A percentile compares a stretch with the other conserved stretches of the same genome.
Conservation (phyloP, 2,329 filamentous ascomycete species). For the Diaporthe sp. region DNA sequence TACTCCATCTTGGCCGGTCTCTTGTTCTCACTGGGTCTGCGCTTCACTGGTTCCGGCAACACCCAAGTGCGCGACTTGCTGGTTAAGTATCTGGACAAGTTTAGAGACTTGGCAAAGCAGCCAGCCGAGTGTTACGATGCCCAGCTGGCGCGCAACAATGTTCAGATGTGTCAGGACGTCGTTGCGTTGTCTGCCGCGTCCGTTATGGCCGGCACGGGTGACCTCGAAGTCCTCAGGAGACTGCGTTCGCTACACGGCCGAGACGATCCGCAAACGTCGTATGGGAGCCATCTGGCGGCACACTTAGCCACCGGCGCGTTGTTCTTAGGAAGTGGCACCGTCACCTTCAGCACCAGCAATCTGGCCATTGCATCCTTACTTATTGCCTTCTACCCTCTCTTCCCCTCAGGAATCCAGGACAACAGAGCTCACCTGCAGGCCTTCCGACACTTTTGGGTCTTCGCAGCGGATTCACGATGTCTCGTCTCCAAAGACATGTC, state of each 20-base stretch:
- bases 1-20: slow-evolving; percentile 93
- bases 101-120: slow-evolving; percentile 81
- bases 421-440: slow-evolving; percentile 96
- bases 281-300: slow-evolving; percentile 92
- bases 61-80: slow-evolving; percentile 82
- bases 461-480: slow-evolving; percentile 91
- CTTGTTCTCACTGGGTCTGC: slow-evolving; percentile 83
- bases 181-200: slow-evolving; percentile 85
- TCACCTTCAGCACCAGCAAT: slow-evolving; percentile 91
- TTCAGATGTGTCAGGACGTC: slow-evolving; percentile 91
- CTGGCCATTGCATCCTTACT: slow-evolving; percentile 88
- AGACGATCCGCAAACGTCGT: slow-evolving; percentile 85
- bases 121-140: slow-evolving; percentile 78
- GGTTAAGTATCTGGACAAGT: slow-evolving; percentile 86
- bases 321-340: slow-evolving; percentile 92
- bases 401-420: slow-evolving; percentile 89
- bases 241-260: slow-evolving; percentile 90
- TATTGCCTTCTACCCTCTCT: slow-evolving; percentile 93
- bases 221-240: slow-evolving; percentile 86
- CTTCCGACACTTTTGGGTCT: slow-evolving; percentile 96
- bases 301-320: slow-evolving; percentile 93
- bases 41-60: slow-evolving; percentile 81
- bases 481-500: slow-evolving; percentile 89
- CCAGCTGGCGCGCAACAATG: slow-evolving; percentile 84
- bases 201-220: slow-evolving; percentile 97